phyloP scores from a whole-genome alignment of 2,329 filamentous ascomycete species.

The Alternaria gansuensis region DNA sequence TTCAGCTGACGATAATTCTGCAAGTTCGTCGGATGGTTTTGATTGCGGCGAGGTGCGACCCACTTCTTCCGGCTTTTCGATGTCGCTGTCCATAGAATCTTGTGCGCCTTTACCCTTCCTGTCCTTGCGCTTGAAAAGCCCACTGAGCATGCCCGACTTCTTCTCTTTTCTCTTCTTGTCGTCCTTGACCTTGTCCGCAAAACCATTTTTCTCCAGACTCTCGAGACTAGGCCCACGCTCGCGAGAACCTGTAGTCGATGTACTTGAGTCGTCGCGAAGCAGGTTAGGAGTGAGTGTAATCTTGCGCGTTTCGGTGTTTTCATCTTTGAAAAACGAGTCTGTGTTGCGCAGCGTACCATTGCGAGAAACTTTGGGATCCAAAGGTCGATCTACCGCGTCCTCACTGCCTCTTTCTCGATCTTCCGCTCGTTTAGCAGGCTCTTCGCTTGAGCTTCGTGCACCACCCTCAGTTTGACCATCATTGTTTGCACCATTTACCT shows the following conservation, averaged over 20 bases:
- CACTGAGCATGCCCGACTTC: constrained; percentile 76
- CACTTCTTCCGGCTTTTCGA: constrained; percentile 56
- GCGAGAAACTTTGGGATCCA: constrained; percentile 64
- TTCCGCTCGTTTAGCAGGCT: constrained; percentile 53
- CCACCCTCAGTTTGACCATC: constrained; percentile 40
- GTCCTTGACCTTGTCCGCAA: constrained; percentile 70
- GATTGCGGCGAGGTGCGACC: constrained; percentile 48
- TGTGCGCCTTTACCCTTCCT: constrained; percentile 59
- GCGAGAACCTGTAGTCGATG: constrained; percentile 48
- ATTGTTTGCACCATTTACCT: constrained; percentile 47
- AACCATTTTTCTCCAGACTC: constrained; percentile 73
- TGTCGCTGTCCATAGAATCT: constrained; percentile 53
- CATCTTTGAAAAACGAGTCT: constrained; percentile 97
- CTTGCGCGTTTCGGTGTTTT: constrained; percentile 93
- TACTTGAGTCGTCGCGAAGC: constrained; percentile 76
- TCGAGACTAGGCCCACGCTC: constrained; percentile 75
- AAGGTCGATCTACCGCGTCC: constrained; percentile 67
- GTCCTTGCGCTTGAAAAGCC: constrained; percentile 72
- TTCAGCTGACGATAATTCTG: constrained; percentile 45
- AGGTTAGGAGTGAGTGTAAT: constrained; percentile 95
- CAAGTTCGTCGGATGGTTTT: constrained; percentile 43
- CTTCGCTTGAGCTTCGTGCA: constrained; percentile 44
- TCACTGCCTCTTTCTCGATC: constrained; percentile 68
- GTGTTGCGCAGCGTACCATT: constrained; percentile 90
- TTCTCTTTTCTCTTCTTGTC: constrained; percentile 78